Base-by-base conservation (phyloP, 116 monocot species). In the Cymodocea nodosa region DNA sequence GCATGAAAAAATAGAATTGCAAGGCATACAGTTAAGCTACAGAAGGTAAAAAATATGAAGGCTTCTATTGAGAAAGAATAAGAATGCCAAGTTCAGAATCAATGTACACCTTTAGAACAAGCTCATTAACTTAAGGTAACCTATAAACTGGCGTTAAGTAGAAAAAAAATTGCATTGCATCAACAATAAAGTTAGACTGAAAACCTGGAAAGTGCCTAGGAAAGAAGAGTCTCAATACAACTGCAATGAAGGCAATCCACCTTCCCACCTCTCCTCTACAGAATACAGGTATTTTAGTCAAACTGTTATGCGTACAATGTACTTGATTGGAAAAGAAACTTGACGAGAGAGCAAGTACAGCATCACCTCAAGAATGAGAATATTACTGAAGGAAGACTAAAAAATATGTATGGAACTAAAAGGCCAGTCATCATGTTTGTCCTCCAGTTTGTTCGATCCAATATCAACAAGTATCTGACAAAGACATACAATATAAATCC, bases 381-480 rank as follows among this genome's bases (percentile, higher is more conserved):
- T 15, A 94, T 3, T 1, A 74, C 67, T 8, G 75, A 62, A 4
- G 94, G 90, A 50, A 94, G 85, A 61, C 85, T 87, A 34, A 94
- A 69, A 74, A 86, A 94, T 44, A 94, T 84, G 48, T 94, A 94
- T 37, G 94, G 94, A 62, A 94, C 40, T 52, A 94, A 78, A 73
- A 94, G 94, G 22, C 79, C 66, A 25, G 94, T 94, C 56, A 90
- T 53, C 67, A 94, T 94, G 75, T 90, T 94, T 17, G 94, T 94
- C 79, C 40, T 90, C 94, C 94, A 94, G 67, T 94, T 87, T 73
- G 94, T 94, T 17, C 87, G 82, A 62, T 94, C 94, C 71, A 94
- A 73, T 18, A 94, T 74, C 73, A 94, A 40, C 66, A 94, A 62
- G 64, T 90, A 94, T 81, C 94, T 90, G 81, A 80, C 37, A 16